phyloP scores from a whole-genome alignment of 495 filamentous ascomycete genomes.

The Penicillium daleae region DNA sequence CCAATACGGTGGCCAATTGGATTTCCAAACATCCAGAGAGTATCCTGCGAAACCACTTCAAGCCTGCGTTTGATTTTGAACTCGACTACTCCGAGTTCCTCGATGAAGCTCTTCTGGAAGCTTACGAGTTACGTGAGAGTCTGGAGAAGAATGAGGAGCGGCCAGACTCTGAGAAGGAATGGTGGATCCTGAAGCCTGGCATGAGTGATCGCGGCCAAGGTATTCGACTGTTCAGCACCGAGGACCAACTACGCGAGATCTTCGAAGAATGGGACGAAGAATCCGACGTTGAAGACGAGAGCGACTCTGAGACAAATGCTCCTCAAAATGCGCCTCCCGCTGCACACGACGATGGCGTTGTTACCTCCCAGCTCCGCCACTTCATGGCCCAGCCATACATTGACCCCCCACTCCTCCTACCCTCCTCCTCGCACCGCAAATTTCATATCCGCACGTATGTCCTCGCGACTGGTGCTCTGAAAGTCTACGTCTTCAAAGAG shows the following conservation, averaged over 20 bases:
- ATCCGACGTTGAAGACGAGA: slow-evolving; percentile 42
- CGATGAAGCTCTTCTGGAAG: slow-evolving; percentile 88
- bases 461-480: slow-evolving; percentile 73
- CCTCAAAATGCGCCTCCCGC: slow-evolving; percentile 32
- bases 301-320: slow-evolving; percentile 36
- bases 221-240: slow-evolving; percentile 82
- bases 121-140: slow-evolving; percentile 80
- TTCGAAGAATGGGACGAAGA: slow-evolving; percentile 87
- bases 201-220: slow-evolving; percentile 98
- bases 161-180: slow-evolving; percentile 63
- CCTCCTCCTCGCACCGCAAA: slow-evolving; percentile 68
- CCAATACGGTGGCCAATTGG: slow-evolving; percentile 78
- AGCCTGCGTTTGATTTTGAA: slow-evolving; percentile 80
- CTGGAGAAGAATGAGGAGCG: slow-evolving; percentile 64
- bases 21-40: slow-evolving; percentile 77
- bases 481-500: slow-evolving; percentile 82
- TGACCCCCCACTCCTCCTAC: slow-evolving; percentile 80
- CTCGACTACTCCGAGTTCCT: slow-evolving; percentile 96
- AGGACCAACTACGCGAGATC: slow-evolving; percentile 76
- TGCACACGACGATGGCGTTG: slow-evolving; percentile 55
- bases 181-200: slow-evolving; percentile 97
- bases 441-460: slow-evolving; percentile 96
- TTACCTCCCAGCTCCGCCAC: slow-evolving; percentile 90
- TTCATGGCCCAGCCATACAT: slow-evolving; percentile 98
- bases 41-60: slow-evolving; percentile 67